phyloP scores from a whole-genome alignment of 495 filamentous ascomycete species.

The Tuber calosporum region DNA sequence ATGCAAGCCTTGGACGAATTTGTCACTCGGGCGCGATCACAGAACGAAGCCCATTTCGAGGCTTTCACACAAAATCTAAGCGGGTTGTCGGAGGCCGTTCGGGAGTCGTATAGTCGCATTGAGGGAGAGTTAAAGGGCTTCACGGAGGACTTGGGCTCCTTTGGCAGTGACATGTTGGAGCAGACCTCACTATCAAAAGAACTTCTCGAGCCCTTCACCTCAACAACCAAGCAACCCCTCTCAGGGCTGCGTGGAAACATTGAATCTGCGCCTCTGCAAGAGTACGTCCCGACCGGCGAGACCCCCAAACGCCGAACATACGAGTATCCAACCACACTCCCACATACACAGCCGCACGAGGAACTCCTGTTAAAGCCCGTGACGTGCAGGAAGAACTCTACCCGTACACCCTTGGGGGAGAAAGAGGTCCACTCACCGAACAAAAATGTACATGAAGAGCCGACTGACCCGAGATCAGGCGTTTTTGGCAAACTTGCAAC shows the following conservation, averaged over 20 bases:
- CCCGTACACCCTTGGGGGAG: slow-evolving; percentile 32
- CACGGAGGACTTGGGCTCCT: slow-evolving; percentile 53
- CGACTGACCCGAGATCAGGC: slow-evolving; percentile 3
- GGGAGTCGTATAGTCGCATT: slow-evolving; percentile 62
- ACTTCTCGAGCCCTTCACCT: slow-evolving; percentile 53
- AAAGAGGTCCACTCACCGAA: slow-evolving; percentile 37
- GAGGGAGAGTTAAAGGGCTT: slow-evolving; percentile 57
- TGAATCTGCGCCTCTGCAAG: slow-evolving; percentile 54
- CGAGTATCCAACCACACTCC: slow-evolving; percentile 65
- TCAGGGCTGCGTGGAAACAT: slow-evolving; percentile 59
- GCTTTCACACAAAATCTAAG: slow-evolving; percentile 55
- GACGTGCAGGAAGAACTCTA: slow-evolving; percentile 1
- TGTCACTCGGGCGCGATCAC: slow-evolving; percentile 70
- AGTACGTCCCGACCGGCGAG: slow-evolving; percentile 76
- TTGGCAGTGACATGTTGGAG: slow-evolving; percentile 57
- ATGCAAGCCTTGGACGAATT: slow-evolving; percentile 87
- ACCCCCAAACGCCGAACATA: slow-evolving; percentile 75
- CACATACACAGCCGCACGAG: slow-evolving; percentile 67
- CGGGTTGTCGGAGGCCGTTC: slow-evolving; percentile 51
- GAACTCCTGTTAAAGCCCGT: slow-evolving; percentile 51
- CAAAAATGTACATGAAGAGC: slow-evolving; percentile 20
- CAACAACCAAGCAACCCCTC: slow-evolving; percentile 61
- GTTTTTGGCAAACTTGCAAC: slow-evolving; percentile 5
- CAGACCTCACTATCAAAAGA: slow-evolving; percentile 51
- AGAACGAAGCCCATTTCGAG: slow-evolving; percentile 62